Evolutionary conservation across 345 rosid species (phyloP).

Genomic region (Microcos paniculata): DNA sequence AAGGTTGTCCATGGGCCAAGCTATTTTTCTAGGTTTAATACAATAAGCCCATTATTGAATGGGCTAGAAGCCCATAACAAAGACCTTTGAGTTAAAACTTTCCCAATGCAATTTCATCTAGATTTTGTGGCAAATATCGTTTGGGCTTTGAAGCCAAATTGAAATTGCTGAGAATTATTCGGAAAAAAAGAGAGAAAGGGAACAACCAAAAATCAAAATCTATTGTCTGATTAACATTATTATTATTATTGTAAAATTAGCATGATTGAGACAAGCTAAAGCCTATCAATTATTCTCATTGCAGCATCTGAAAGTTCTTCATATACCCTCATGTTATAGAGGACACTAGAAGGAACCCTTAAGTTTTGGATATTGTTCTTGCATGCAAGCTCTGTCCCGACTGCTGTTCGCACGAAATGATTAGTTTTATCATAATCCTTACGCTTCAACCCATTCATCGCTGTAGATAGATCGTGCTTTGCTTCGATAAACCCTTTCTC

Average conservation of each 20-base stretch:
- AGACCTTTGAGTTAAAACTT: no score
- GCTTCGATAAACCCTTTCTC: not conserved
- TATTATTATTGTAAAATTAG: not conserved
- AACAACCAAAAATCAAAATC: not conserved
- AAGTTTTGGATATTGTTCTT: not conserved
- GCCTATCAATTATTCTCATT: conserved; percentile 31
- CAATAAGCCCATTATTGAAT: no score
- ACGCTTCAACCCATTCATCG: not conserved
- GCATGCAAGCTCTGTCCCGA: not conserved
- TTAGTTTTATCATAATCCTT: conserved; percentile 28
- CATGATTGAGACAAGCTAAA: conserved; percentile 15
- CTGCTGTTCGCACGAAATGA: not conserved
- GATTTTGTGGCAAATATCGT: no score
- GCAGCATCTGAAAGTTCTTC: conserved; percentile 24
- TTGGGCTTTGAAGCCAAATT: no score
- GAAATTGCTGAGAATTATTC: no score
- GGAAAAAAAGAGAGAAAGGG: no score
- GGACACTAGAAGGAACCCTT: not conserved
- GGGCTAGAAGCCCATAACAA: no score
- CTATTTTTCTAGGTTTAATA: no score
- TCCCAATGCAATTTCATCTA: no score
- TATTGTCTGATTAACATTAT: not conserved
- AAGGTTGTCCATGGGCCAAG: no score
- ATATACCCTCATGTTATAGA: conserved; percentile 20
- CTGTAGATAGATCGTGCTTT: not conserved